A percentile compares a stretch with the other conserved stretches of the same genome.
Conservation (phyloP, 345 rosid genomes). For the Salix dunnii region DNA sequence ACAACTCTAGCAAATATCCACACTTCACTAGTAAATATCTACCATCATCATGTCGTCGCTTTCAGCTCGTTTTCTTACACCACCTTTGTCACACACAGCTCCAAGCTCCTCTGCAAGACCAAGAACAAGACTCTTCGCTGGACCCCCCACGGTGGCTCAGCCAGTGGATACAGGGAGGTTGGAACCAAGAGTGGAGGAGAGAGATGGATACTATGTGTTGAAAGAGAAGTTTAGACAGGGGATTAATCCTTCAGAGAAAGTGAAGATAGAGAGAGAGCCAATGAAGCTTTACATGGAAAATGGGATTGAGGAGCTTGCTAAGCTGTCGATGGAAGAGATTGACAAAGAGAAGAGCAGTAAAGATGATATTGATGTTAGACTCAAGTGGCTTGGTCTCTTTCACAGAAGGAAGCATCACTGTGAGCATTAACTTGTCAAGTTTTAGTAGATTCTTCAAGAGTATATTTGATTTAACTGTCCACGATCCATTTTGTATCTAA, state of each 20-base stretch:
- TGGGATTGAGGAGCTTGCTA: conserved; percentile 67
- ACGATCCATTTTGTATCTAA: too few species aligned
- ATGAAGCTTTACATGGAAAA: conserved; percentile 79
- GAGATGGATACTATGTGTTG: conserved; percentile 67
- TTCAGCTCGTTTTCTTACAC: conserved; percentile 48
- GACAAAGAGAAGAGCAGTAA: conserved; percentile 55
- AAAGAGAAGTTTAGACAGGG: conserved; percentile 86
- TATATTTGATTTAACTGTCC: background rate
- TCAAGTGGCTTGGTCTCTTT: conserved; percentile 96
- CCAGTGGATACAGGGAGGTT: conserved; percentile 55
- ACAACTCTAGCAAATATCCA: background rate
- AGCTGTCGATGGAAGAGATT: conserved; percentile 70
- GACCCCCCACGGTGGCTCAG: conserved; percentile 12
- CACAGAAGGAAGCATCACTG: conserved; percentile 88
- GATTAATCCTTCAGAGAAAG: conserved; percentile 81
- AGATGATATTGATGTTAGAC: conserved; percentile 83
- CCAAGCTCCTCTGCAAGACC: conserved; percentile 35
- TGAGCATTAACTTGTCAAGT: conserved; percentile 26
- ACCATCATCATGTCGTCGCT: conserved; percentile 43
- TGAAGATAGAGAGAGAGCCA: conserved; percentile 81
- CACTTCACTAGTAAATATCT: background rate
- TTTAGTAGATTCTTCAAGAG: background rate
- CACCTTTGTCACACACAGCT: conserved; percentile 18
- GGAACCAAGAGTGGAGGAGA: conserved; percentile 79
- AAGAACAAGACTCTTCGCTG: conserved; percentile 38